Conservation (phyloP, 495 filamentous ascomycete genomes). For the Penicillium samsonianum region DNA sequence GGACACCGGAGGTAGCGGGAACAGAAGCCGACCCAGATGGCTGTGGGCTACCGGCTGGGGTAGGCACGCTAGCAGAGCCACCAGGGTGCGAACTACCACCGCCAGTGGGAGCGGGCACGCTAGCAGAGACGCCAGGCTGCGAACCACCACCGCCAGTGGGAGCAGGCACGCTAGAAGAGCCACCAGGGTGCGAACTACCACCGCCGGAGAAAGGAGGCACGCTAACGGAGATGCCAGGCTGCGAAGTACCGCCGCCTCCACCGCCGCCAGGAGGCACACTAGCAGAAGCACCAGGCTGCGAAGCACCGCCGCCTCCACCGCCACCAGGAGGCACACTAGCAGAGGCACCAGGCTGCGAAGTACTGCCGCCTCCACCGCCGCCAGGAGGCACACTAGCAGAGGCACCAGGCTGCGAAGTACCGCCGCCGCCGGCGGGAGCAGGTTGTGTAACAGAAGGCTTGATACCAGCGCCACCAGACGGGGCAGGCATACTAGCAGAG, state of each 20-base stretch:
- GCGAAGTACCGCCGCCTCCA: background rate
- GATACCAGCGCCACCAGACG: too few species aligned
- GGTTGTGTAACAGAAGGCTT: background rate
- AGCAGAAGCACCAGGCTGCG: background rate
- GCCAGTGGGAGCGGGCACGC: background rate
- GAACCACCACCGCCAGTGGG: background rate
- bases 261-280: background rate
- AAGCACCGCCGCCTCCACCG: background rate
- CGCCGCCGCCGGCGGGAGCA: background rate
- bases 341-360: background rate
- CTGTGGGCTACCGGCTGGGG: background rate
- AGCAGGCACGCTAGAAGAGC: background rate
- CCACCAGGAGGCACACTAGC: background rate
- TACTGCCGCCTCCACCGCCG: too few species aligned
- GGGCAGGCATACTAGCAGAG: too few species aligned
- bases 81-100: slow-evolving; percentile 1
- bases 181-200: background rate
- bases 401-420: background rate
- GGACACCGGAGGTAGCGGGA: slow-evolving; percentile 2
- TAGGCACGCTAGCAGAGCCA: slow-evolving; percentile 3
- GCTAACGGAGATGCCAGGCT: background rate
- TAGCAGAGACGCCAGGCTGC: background rate
- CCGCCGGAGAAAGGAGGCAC: slow-evolving; percentile 1
- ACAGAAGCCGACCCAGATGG: background rate
- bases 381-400: background rate